Evolutionary conservation across 2,329 filamentous ascomycete species (phyloP).

Genomic region (Botrytis aclada): DNA sequence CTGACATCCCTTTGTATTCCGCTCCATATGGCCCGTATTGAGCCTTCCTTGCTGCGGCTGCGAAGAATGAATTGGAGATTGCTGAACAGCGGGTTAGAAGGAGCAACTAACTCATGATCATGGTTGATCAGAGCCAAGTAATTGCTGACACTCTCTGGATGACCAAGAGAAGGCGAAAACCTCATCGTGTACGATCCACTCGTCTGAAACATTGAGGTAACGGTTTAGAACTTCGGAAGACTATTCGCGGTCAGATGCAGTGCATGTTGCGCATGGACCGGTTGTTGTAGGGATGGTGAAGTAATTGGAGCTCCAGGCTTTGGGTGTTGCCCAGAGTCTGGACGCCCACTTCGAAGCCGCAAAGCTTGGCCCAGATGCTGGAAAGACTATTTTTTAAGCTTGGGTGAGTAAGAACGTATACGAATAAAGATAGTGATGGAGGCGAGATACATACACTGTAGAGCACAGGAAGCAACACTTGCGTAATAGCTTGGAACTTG

Average conservation of each 20-base stretch:
- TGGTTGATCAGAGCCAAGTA: not conserved
- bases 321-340: slow-evolving; percentile 54
- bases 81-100: slow-evolving; percentile 47
- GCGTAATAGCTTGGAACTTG: not conserved
- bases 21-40: slow-evolving; percentile 56
- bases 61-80: slow-evolving; percentile 74
- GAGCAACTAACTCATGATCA: not conserved
- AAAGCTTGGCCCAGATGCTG: not conserved
- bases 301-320: slow-evolving; percentile 55
- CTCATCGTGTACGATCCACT: not conserved
- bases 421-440: not conserved
- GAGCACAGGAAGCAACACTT: not conserved
- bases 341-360: slow-evolving; percentile 51
- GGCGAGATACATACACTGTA: not conserved
- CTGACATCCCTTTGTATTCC: slow-evolving; percentile 39
- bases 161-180: not conserved
- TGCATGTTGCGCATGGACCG: slow-evolving; percentile 58
- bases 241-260: not conserved
- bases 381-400: not conserved
- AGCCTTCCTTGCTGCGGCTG: slow-evolving; percentile 69
- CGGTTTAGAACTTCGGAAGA: not conserved
- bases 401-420: not conserved
- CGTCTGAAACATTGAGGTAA: not conserved
- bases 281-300: slow-evolving; percentile 68
- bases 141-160: not conserved